These are phyloP conservation scores for Candida schatavii DNA, from an alignment of 805 yeast species.

Conservation along the genomic window DNA sequence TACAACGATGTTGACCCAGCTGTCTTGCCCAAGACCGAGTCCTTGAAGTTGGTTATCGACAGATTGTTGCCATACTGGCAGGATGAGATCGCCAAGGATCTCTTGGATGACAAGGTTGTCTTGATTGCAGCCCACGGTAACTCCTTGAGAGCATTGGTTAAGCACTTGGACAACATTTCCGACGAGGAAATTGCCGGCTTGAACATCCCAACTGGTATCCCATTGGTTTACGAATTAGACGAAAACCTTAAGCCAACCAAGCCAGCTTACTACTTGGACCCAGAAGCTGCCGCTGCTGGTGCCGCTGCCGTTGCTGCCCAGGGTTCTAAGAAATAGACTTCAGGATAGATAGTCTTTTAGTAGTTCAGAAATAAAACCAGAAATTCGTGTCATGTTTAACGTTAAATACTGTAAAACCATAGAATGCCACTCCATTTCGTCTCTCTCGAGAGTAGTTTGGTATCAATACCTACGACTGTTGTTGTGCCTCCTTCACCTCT, in stretches of 20 bases:
- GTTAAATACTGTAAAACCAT: no score
- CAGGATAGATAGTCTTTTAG: no score
- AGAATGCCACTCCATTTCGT: no score
- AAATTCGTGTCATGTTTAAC: no score
- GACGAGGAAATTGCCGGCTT: constrained; percentile 90
- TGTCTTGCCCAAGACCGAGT: constrained; percentile 91
- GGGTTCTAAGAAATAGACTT: constrained; percentile 54
- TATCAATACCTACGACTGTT: no score
- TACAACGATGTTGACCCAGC: constrained; percentile 80
- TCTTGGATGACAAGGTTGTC: constrained; percentile 85
- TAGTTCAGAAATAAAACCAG: no score
- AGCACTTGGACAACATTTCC: constrained; percentile 90
- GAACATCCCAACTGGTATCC: constrained; percentile 98
- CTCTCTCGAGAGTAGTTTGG: no score
- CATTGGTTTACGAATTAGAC: constrained; percentile 94
- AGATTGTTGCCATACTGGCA: constrained; percentile 97
- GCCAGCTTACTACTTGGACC: constrained; percentile 95
- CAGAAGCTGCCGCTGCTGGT: constrained; percentile 99
- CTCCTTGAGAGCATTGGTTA: constrained; percentile 94
- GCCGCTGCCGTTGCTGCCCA: constrained; percentile 99
- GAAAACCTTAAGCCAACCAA: constrained; percentile 82
- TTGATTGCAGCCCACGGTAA: constrained; percentile 97
- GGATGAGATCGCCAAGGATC: constrained; percentile 82
- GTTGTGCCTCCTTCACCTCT: no score
- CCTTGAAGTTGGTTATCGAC: constrained; percentile 90